Percentiles rank a stretch among this genome's conserved stretches.
phyloP scores from a whole-genome alignment of 257 asterid species.

The Nemophila menziesii region DNA sequence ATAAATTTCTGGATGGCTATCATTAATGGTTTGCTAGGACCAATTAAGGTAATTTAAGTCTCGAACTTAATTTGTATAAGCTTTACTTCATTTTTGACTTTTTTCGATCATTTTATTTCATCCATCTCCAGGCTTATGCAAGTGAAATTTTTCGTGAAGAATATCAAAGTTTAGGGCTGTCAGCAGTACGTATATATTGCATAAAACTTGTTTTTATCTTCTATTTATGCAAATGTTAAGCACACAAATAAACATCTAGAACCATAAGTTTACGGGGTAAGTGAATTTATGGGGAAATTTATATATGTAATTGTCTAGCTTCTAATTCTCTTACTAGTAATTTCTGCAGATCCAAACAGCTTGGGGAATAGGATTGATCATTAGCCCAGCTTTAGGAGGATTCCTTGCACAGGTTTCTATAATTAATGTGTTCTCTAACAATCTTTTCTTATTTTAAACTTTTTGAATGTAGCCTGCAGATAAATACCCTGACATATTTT shows the following conservation, averaged over 20 bases:
- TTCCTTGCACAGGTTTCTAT: constrained; percentile 66
- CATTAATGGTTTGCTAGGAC: constrained; percentile 63
- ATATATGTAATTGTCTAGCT: too few species aligned
- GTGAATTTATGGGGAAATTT: too few species aligned
- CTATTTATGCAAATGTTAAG: neutral
- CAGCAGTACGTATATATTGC: constrained; percentile 41
- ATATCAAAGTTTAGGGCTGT: constrained; percentile 74
- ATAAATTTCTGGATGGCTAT: constrained; percentile 83
- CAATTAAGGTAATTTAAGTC: too few species aligned
- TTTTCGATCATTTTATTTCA: constrained; percentile 2
- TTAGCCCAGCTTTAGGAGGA: constrained; percentile 95
- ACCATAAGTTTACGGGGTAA: too few species aligned
- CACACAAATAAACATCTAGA: neutral
- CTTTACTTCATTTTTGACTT: neutral
- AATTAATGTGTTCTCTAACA: neutral
- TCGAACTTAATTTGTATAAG: too few species aligned
- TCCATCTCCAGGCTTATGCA: constrained; percentile 56
- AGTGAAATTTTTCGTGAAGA: constrained; percentile 67
- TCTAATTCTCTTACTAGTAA: neutral
- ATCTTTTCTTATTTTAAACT: neutral
- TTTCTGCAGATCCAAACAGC: constrained; percentile 52
- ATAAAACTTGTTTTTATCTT: neutral
- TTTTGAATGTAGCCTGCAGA: constrained; percentile 57
- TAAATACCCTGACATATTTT: constrained; percentile 59
- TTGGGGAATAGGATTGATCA: constrained; percentile 81